A percentile compares a stretch with the other conserved stretches of the same genome.
phyloP scores from a whole-genome alignment of 2,329 filamentous ascomycete genomes.

The Thielaviopsis populi region DNA sequence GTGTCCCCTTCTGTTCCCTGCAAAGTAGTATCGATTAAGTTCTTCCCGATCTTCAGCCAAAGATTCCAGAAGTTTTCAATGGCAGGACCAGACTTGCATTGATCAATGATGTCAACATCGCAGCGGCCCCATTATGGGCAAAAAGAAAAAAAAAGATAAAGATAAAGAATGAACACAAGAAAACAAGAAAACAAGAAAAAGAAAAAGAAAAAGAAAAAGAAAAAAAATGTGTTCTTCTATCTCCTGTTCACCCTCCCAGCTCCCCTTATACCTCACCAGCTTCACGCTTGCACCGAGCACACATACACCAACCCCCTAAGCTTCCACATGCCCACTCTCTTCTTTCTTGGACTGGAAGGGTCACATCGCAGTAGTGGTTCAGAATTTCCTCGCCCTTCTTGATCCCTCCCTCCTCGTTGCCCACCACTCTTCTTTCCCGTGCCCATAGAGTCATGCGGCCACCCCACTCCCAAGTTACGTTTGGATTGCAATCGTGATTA shows the following conservation, averaged over 20 bases:
- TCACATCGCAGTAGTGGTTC: constrained; percentile 88
- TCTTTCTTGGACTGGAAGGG: constrained; percentile 59
- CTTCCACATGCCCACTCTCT: constrained; percentile 82
- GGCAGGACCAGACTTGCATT: no score
- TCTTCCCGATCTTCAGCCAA: no score
- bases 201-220: no score
- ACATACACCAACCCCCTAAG: constrained; percentile 79
- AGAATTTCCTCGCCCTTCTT: constrained; percentile 69
- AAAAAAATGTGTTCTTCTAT: background rate
- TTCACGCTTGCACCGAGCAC: constrained; percentile 65
- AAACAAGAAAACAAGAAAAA: no score
- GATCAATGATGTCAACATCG: background rate
- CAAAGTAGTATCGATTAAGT: no score
- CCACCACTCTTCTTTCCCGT: constrained; percentile 41
- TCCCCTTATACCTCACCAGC: constrained; percentile 24
- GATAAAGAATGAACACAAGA: no score
- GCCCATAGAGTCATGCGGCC: constrained; percentile 59
- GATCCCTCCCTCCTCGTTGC: constrained; percentile 43
- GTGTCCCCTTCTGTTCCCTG: no score
- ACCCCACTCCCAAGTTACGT: constrained; percentile 88
- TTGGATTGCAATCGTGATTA: constrained; percentile 92
- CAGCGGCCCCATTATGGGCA: no score
- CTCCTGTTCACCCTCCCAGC: background rate
- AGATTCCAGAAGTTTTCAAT: no score
- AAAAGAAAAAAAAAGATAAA: no score